A percentile compares a stretch with the other conserved stretches of the same genome.
Conservation (phyloP, 768 basidiomycete genomes). For the Russula lepida region DNA sequence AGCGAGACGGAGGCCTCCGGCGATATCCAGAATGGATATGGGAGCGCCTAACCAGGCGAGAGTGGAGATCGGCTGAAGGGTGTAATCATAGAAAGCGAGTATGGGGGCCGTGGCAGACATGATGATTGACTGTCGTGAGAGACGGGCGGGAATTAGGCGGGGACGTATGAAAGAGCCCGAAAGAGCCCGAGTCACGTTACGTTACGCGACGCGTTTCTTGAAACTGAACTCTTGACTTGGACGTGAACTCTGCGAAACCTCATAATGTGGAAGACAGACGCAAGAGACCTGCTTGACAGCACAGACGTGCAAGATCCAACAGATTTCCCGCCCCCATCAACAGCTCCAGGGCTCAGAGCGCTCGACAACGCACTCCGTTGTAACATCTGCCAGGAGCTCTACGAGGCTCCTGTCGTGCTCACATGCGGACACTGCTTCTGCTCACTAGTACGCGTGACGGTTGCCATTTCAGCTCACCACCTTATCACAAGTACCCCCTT, state of each 20-base stretch:
- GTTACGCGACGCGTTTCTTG: neutral
- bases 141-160: too few species aligned
- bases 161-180: too few species aligned
- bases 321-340: conserved; percentile 27
- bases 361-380: conserved; percentile 33
- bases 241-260: neutral
- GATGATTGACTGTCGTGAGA: neutral
- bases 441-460: conserved; percentile 25
- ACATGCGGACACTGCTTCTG: conserved; percentile 38
- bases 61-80: conserved; percentile 15
- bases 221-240: too few species aligned
- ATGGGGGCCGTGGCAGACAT: conserved; percentile 18
- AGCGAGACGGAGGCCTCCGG: conserved; percentile 17
- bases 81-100: conserved; percentile 16
- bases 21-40: conserved; percentile 16
- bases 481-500: conserved; percentile 1
- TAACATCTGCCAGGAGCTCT: conserved; percentile 35
- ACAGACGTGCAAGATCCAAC: conserved; percentile 27
- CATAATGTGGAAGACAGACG: conserved; percentile 13
- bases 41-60: conserved; percentile 16
- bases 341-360: conserved; percentile 25
- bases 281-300: conserved; percentile 11
- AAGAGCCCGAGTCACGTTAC: conserved; percentile 1
- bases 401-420: conserved; percentile 32
- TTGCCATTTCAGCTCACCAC: neutral